Conservation (phyloP, 805 yeast genomes). For the Scheffersomyces coipomensis region DNA sequence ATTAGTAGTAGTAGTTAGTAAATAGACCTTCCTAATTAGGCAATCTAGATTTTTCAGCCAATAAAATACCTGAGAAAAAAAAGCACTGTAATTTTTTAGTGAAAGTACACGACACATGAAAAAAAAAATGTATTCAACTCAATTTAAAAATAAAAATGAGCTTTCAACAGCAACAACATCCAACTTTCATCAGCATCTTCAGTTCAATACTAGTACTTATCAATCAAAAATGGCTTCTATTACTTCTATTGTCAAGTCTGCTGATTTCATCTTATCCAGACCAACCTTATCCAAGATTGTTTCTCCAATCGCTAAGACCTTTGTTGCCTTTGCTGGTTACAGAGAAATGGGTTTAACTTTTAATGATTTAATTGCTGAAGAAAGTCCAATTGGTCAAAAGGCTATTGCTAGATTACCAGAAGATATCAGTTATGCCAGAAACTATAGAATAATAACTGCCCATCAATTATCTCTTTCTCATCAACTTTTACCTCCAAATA, state of each 20-base stretch:
- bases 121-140: no score
- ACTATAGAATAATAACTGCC: conserved; percentile 88
- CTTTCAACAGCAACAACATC: no score
- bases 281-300: conserved; percentile 75
- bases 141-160: no score
- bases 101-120: no score
- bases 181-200: no score
- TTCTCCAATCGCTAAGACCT: conserved; percentile 77
- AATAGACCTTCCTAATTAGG: conserved; percentile 18
- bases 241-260: conserved; percentile 69
- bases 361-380: conserved; percentile 87
- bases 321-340: conserved; percentile 80
- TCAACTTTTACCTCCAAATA: conserved; percentile 77
- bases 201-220: no score
- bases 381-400: conserved; percentile 79
- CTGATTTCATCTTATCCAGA: conserved; percentile 77
- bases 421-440: conserved; percentile 84
- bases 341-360: conserved; percentile 89
- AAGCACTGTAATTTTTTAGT: no score
- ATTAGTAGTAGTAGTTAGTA: conserved; percentile 26
- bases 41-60: conserved; percentile 22
- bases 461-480: conserved; percentile 84
- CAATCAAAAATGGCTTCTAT: conserved; percentile 57
- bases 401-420: conserved; percentile 87
- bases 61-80: conserved; percentile 14